These are phyloP conservation scores for Sporothrix brasiliensis DNA, from an alignment of 2,329 filamentous ascomycete species.

Conservation along the genomic window DNA sequence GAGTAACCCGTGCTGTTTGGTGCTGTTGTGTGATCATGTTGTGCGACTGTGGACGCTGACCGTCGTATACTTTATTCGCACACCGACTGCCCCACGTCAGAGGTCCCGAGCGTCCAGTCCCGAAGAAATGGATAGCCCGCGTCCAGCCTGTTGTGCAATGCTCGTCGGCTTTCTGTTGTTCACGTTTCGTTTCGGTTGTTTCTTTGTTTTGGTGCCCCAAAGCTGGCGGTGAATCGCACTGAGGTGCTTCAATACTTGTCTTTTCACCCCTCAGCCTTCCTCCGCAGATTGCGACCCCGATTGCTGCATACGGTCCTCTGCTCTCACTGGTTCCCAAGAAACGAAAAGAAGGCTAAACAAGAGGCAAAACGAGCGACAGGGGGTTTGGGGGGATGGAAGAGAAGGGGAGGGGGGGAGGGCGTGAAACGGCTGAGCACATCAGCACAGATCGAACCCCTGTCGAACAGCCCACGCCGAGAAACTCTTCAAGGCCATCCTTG, in stretches of 20 bases:
- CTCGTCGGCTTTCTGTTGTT: background rate
- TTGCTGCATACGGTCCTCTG: constrained; percentile 1
- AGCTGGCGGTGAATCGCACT: no score
- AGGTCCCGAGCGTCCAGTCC: background rate
- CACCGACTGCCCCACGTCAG: background rate
- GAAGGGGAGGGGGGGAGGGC: background rate
- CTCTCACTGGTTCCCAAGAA: no score
- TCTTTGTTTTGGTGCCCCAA: no score
- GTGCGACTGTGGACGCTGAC: background rate
- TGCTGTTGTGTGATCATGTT: background rate
- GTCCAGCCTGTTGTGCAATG: background rate
- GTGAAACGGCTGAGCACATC: constrained; percentile 4
- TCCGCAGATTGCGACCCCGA: background rate
- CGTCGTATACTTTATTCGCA: background rate
- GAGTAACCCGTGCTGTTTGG: no score
- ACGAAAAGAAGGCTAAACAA: no score
- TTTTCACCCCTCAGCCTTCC: no score
- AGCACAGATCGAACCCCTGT: constrained; percentile 16
- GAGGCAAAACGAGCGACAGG: background rate
- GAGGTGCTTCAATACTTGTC: no score
- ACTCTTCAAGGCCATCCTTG: constrained; percentile 27
- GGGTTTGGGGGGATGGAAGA: background rate
- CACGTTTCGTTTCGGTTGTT: background rate
- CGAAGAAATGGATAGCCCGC: constrained; percentile 2
- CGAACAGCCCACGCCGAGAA: constrained; percentile 23